Conservation (phyloP, 306 rosid genomes). For the Sicyos baderoa region DNA sequence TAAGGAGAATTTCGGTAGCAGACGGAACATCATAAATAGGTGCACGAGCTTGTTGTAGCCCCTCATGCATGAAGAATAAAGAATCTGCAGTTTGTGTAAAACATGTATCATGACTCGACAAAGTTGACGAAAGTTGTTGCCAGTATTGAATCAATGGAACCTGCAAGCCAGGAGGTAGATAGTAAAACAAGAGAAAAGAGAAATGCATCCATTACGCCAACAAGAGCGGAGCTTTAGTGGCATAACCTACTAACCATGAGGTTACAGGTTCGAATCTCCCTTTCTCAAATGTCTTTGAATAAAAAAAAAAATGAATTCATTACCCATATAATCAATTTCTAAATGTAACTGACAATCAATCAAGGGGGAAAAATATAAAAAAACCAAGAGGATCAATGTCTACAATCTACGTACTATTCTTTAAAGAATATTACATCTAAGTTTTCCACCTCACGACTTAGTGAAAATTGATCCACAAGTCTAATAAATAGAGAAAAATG, state of each 20-base stretch:
- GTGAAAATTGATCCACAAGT: not conserved
- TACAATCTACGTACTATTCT: not conserved
- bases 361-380: not conserved
- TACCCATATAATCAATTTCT: not conserved
- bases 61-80: conserved; percentile 96
- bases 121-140: conserved; percentile 79
- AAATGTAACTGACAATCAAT: not conserved
- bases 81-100: conserved; percentile 98
- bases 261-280: too few species aligned
- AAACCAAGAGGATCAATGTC: not conserved
- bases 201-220: not conserved
- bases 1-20: conserved; percentile 75
- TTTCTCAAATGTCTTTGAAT: too few species aligned
- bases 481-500: too few species aligned
- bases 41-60: conserved; percentile 96
- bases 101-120: conserved; percentile 87
- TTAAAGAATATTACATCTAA: not conserved
- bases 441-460: not conserved
- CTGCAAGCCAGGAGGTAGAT: conserved; percentile 34
- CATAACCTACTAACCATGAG: too few species aligned
- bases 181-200: conserved; percentile 9
- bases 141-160: conserved; percentile 90
- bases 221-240: too few species aligned
- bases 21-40: conserved; percentile 97
- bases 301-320: not conserved